Evolutionary conservation across 1,284 basidiomycete species (phyloP), one percentile per base, ranked within the genome.

Genomic region (Rhodotorula sp.): DNA sequence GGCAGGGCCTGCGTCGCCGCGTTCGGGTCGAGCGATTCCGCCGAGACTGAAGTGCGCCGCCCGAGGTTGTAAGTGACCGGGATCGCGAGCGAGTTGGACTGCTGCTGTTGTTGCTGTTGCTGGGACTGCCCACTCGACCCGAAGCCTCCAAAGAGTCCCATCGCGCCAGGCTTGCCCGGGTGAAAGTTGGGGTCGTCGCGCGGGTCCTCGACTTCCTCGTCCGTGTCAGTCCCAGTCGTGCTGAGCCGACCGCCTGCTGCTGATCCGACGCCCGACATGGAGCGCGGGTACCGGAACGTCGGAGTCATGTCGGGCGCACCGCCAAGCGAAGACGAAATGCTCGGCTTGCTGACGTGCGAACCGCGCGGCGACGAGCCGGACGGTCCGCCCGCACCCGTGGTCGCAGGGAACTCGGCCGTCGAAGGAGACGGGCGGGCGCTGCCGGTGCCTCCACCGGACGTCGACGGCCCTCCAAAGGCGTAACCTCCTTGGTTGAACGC

Each of bases 11-110:
- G 63, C 78, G 91, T 89, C 56, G 62, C 62, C 3, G 79, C 69
- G 68, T 71, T 66, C 39, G 97, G 91, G 1, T 89, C 87, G 80
- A 98, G 93, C 5, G 93, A 93, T 82, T 99, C 96, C n/a, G 97
- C 96, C 68, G 92, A 95, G 71, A 99, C 94, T 49, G 94, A 97
- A 4, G 92, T 92, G 57, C 96, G 88, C 58, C 96, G 87, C 39
- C 91, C 92, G 76, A 97, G 70, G 63, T 76, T 76, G 75, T 74
- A 76, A 26, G 59, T 29, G 26, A 63, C 63, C 16, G 74, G 74
- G 51, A 75, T 70, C 47, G 64, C 70, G 34, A 26, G 15, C 39
- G 54, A 56, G 26, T n/a, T 26, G 14, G 54, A 26, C 16, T n/a
- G 26, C 26, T 26, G 26, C 26, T n/a, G 26, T 29, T 18, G 29